Conservation (phyloP, 768 basidiomycete species). For the Hericium coralloides region DNA sequence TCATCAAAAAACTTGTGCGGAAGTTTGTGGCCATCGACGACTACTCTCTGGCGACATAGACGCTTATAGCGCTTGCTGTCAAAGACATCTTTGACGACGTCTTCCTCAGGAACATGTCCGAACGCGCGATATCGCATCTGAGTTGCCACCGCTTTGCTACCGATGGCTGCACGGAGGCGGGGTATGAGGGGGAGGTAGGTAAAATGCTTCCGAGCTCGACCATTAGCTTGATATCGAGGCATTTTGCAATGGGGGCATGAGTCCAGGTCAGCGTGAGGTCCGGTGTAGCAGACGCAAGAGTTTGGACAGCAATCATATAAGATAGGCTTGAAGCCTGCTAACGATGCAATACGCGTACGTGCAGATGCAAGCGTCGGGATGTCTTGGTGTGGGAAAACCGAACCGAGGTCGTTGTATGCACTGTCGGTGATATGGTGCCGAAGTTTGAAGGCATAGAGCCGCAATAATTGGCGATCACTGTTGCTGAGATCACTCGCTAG, state of each 20-base stretch:
- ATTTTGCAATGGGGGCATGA: constrained; percentile 29
- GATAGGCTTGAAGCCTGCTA: constrained; percentile 23
- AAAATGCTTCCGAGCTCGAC: constrained; percentile 20
- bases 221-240: constrained; percentile 15
- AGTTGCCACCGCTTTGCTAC: constrained; percentile 14
- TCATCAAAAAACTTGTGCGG: constrained; percentile 27
- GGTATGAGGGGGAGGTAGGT: constrained; percentile 32
- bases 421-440: constrained; percentile 19
- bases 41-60: constrained; percentile 17
- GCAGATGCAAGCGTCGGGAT: constrained; percentile 15
- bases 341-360: constrained; percentile 15
- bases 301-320: constrained; percentile 34
- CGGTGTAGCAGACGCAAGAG: constrained; percentile 31
- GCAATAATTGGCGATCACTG: constrained; percentile 9
- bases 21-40: constrained; percentile 17
- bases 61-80: constrained; percentile 25
- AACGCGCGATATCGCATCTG: constrained; percentile 22
- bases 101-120: constrained; percentile 14
- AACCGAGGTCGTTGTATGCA: constrained; percentile 19
- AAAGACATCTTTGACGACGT: constrained; percentile 26
- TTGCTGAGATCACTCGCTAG: no score
- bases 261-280: constrained; percentile 18
- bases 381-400: constrained; percentile 16
- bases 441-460: constrained; percentile 23
- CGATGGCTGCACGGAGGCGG: constrained; percentile 22